Base-by-base conservation (phyloP, 208 protist genomes). In the Acanthamoeba castellanii region DNA sequence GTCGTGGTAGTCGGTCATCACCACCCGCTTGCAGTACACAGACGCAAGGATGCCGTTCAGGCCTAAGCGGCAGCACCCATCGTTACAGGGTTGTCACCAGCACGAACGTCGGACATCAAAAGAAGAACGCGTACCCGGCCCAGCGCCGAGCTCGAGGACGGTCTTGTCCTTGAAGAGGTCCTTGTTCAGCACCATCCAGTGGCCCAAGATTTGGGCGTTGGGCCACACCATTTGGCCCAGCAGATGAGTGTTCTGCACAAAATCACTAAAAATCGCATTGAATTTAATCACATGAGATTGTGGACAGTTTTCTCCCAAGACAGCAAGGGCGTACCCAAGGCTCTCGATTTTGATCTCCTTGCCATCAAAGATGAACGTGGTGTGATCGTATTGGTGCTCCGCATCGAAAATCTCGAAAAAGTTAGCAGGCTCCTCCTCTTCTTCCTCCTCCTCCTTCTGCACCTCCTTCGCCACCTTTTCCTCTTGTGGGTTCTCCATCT, bases 141-240 rank as follows among this genome's bases (percentile, higher is more conserved):
- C 74, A 57, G 74, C 74, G 13, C 74, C 74, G 13, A 84, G 74
- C 27, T 84, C 74, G 25, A 84, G 74, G 37, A 84, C 74, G 11
- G 74, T 84, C 74, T 84, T 84, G 74, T 84, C 74, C 42, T 84
- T 84, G 74, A 84, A 84, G 37, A 84, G 74, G 20, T 84, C 74
- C 74, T 84, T 84, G 74, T 84, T 84, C 1, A 14, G 74, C 42
- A 84, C 74, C 74, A 55, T 84, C 74, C 74, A 84, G 42, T 84
- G 74, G 74, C 74, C 30, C 74, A 84, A 22, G 74, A 84, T 84
- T 55, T 84, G 74, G 25, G 74, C 74, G 22, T 84, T 84, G 74
- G 74, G 74, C 74, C 74, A 84, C 13, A 84, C 74, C 74, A 84
- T 84, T 32, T 84, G 74, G 6, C 74, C 74, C 37, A 84, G 74